Evolutionary conservation across 805 yeast species (phyloP).

Genomic region (Wickerhamiella qilinensis): DNA sequence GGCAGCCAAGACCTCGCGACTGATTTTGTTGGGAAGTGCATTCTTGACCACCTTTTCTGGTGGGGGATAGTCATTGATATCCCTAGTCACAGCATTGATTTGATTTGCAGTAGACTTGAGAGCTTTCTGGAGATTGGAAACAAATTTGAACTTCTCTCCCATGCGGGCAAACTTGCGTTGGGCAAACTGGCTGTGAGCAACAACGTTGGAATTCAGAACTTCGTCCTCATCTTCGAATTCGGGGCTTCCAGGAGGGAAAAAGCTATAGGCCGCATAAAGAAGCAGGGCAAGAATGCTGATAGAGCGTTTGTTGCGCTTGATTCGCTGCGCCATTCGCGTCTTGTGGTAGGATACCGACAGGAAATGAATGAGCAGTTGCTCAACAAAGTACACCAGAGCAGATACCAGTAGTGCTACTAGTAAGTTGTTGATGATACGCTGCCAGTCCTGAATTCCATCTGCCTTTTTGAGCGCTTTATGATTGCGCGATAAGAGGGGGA

Average conservation of each 20-base stretch:
- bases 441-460: slow-evolving; percentile 20
- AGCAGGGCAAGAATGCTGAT: slow-evolving; percentile 18
- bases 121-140: not conserved
- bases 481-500: slow-evolving; percentile 21
- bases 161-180: slow-evolving; percentile 1
- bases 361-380: slow-evolving; percentile 23
- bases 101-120: not conserved
- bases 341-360: slow-evolving; percentile 26
- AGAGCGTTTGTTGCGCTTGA: slow-evolving; percentile 22
- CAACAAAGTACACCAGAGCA: slow-evolving; percentile 22
- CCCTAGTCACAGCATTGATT: not conserved
- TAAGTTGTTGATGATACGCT: slow-evolving; percentile 20
- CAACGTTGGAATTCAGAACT: slow-evolving; percentile 14
- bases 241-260: slow-evolving; percentile 21
- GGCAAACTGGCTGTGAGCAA: slow-evolving; percentile 3
- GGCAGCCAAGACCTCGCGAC: slow-evolving; percentile 20
- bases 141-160: slow-evolving; percentile 1
- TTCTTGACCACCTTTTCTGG: slow-evolving; percentile 18
- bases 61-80: not conserved
- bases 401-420: slow-evolving; percentile 24
- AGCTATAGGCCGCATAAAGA: slow-evolving; percentile 19
- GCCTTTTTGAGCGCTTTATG: slow-evolving; percentile 11
- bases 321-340: slow-evolving; percentile 24
- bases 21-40: slow-evolving; percentile 17
- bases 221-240: slow-evolving; percentile 25